phyloP scores from a whole-genome alignment of 352 stramenopile genomes.

The Globisporangium canariense region DNA sequence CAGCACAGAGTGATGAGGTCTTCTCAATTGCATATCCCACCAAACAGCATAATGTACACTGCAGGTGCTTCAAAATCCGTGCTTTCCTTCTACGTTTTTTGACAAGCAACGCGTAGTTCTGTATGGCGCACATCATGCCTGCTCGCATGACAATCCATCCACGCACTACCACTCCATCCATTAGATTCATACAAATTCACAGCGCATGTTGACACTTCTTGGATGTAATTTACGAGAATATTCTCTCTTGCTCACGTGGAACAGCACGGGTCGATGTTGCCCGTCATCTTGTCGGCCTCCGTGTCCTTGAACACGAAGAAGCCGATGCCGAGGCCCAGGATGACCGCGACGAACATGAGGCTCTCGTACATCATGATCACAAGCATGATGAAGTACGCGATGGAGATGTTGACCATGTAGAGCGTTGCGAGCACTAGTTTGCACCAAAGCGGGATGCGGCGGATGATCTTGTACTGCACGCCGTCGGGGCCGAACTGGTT shows the following conservation, averaged over 20 bases:
- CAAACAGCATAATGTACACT: not conserved
- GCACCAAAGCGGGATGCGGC: slow-evolving; percentile 61
- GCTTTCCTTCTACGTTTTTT: slow-evolving; percentile 2
- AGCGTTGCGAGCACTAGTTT: slow-evolving; percentile 54
- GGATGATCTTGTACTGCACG: slow-evolving; percentile 38
- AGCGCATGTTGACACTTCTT: not conserved
- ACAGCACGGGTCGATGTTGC: slow-evolving; percentile 76
- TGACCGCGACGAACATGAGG: slow-evolving; percentile 73
- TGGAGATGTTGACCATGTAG: slow-evolving; percentile 76
- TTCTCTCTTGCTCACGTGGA: slow-evolving; percentile 40
- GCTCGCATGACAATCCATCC: not conserved
- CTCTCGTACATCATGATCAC: slow-evolving; percentile 86
- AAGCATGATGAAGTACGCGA: slow-evolving; percentile 86
- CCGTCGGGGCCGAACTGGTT: slow-evolving; percentile 16
- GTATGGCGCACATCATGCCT: not conserved
- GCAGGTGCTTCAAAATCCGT: not conserved
- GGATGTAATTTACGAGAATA: not conserved
- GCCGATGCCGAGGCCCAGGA: slow-evolving; percentile 63
- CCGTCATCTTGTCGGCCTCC: slow-evolving; percentile 57
- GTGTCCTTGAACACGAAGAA: slow-evolving; percentile 86
- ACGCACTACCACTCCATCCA: not conserved
- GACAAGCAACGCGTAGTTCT: not conserved
- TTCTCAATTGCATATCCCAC: not conserved
- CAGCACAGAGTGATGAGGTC: too few relatives aligned
- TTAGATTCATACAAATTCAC: not conserved